These are phyloP conservation scores for Solioccasus polychromus DNA, from an alignment of 768 basidiomycete species.

Conservation along the genomic window DNA sequence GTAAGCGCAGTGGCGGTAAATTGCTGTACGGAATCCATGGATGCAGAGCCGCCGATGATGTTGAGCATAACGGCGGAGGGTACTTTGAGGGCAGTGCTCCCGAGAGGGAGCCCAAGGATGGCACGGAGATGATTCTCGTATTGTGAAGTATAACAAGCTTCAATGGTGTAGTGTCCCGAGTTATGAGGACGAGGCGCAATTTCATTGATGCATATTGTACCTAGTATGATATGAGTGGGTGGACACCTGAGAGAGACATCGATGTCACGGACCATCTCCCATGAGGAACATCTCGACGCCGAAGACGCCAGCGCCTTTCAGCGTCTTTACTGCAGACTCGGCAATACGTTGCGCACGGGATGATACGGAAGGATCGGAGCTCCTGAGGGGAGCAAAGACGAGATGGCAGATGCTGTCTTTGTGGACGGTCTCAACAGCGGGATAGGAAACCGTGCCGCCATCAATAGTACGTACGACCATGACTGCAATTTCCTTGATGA, in stretches of 20 bases:
- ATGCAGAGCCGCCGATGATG: constrained; percentile 78
- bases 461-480: constrained; percentile 86
- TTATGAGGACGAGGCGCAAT: constrained; percentile 98
- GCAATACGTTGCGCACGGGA: constrained; percentile 68
- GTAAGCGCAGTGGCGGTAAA: constrained; percentile 60
- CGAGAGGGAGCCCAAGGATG: constrained; percentile 86
- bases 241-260: background rate
- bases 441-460: constrained; percentile 81
- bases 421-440: constrained; percentile 92
- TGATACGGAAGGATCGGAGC: constrained; percentile 50
- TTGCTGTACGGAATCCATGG: constrained; percentile 54
- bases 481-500: constrained; percentile 87
- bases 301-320: constrained; percentile 90
- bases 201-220: constrained; percentile 84
- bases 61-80: constrained; percentile 92
- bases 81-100: constrained; percentile 83
- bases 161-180: constrained; percentile 98
- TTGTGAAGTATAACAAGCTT: constrained; percentile 95
- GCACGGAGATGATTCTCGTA: constrained; percentile 97
- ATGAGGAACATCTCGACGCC: constrained; percentile 98
- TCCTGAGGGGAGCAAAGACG: constrained; percentile 84
- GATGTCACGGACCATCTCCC: constrained; percentile 60
- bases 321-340: constrained; percentile 71
- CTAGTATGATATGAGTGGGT: constrained; percentile 36
- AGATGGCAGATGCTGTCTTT: constrained; percentile 92